Percentiles rank a stretch among this genome's conserved stretches.
Evolutionary conservation across 768 basidiomycete species (phyloP).

Genomic region (Boletus rubropictus): DNA sequence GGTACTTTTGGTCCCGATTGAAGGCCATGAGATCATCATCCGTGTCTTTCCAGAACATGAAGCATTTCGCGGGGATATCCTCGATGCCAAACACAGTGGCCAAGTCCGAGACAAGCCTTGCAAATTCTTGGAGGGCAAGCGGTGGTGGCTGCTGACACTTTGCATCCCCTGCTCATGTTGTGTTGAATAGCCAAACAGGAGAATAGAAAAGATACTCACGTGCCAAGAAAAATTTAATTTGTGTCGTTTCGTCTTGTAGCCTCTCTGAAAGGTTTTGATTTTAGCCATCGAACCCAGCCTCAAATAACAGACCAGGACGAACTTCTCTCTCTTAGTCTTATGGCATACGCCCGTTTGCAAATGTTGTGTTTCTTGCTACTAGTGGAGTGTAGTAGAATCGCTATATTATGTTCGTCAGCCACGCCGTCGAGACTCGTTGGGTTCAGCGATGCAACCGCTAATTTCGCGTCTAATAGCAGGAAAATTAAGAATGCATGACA

Average conservation of each 20-base stretch:
- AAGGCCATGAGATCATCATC: conserved; percentile 18
- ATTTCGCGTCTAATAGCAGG: not conserved
- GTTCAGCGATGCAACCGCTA: not conserved
- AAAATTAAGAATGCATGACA: not conserved
- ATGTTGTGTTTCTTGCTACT: not conserved
- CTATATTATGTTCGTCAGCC: not conserved
- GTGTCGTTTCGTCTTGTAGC: not conserved
- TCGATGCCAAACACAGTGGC: not conserved
- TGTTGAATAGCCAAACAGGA: not conserved
- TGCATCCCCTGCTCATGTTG: not conserved
- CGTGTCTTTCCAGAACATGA: conserved; percentile 17
- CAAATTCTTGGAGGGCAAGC: conserved; percentile 1
- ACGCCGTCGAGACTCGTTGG: no score
- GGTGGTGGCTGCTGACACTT: not conserved
- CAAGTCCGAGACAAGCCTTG: not conserved
- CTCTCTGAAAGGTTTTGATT: not conserved
- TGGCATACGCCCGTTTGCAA: conserved; percentile 6
- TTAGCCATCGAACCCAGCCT: not conserved
- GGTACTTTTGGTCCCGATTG: conserved; percentile 11
- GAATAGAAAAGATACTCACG: not conserved
- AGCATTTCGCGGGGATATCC: not conserved
- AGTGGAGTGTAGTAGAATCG: not conserved
- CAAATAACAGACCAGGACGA: not conserved
- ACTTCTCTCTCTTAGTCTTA: conserved; percentile 3
- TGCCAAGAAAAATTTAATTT: conserved; percentile 11